phyloP scores from a whole-genome alignment of 164 flowering plant genomes.

The Chimonanthus praecox region DNA sequence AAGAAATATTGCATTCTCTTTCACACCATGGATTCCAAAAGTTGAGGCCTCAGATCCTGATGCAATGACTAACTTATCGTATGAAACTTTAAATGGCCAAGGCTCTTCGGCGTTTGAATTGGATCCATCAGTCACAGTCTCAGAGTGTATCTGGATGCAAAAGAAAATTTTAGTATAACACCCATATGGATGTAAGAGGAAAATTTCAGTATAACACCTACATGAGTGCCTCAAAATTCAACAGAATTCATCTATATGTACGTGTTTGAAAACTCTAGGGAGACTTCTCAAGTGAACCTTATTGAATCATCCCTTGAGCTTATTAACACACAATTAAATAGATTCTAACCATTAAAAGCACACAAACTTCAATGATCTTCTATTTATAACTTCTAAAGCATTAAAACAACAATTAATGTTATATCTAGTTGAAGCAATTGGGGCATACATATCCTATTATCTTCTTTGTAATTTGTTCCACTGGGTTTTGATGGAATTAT shows the following conservation, averaged over 20 bases:
- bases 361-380: too few species aligned
- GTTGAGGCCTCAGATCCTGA: conserved; percentile 83
- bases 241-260: not conserved
- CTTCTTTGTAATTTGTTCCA: too few species aligned
- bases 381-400: too few species aligned
- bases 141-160: conserved; percentile 59
- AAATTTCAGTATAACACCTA: not conserved
- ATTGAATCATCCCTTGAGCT: too few species aligned
- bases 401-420: too few species aligned
- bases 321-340: too few species aligned
- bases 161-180: not conserved
- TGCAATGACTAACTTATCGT: conserved; percentile 89
- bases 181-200: conserved; percentile 3
- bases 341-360: too few species aligned
- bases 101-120: conserved; percentile 31
- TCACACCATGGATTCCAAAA: conserved; percentile 84
- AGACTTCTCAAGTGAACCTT: not conserved
- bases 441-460: too few species aligned
- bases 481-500: too few species aligned
- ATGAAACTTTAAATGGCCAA: conserved; percentile 71
- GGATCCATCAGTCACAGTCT: conserved; percentile 61
- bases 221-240: not conserved
- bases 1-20: conserved; percentile 82
- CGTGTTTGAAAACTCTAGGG: not conserved
- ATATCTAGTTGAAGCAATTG: too few species aligned